These are phyloP conservation scores for Castanea mollissima DNA, from an alignment of 306 rosid species.

Conservation along the genomic window DNA sequence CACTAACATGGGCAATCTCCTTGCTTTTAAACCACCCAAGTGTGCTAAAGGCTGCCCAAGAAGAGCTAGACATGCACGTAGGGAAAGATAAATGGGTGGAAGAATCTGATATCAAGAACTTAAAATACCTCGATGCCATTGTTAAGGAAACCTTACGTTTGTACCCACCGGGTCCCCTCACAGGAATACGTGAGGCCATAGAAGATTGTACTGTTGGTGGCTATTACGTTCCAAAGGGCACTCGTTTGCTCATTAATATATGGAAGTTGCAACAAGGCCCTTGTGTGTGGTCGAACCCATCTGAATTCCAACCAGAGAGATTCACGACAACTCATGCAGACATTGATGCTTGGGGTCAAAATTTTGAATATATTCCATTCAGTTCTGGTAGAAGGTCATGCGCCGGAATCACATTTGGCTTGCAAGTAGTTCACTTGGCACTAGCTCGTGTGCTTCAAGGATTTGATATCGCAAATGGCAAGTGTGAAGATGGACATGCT, in stretches of 20 bases:
- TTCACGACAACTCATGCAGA: conserved; percentile 19
- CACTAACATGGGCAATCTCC: conserved; percentile 30
- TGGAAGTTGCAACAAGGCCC: conserved; percentile 41
- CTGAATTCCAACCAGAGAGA: conserved; percentile 30
- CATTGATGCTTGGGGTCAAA: neutral
- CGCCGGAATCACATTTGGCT: conserved; percentile 24
- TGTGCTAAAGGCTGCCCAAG: conserved; percentile 24
- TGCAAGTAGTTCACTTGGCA: conserved; percentile 22
- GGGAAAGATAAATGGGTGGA: conserved; percentile 35
- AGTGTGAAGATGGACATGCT: conserved; percentile 23
- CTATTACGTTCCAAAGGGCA: conserved; percentile 23
- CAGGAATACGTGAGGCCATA: conserved; percentile 36
- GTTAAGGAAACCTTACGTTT: conserved; percentile 30
- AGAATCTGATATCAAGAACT: conserved; percentile 32
- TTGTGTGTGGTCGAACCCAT: conserved; percentile 20
- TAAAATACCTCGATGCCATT: conserved; percentile 32
- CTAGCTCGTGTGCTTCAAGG: conserved; percentile 41
- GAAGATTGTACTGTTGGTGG: conserved; percentile 28
- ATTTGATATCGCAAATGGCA: conserved; percentile 15
- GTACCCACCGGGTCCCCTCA: conserved; percentile 34
- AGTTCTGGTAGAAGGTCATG: conserved; percentile 34
- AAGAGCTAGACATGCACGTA: conserved; percentile 27
- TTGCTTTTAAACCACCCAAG: conserved; percentile 26
- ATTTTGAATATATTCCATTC: conserved; percentile 34
- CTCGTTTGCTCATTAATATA: conserved; percentile 32